Percentiles rank a stretch among this genome's conserved stretches.
These are phyloP conservation scores for Neofusicoccum cordaticola DNA, from an alignment of 2,329 filamentous ascomycete genomes.

Conservation along the genomic window DNA sequence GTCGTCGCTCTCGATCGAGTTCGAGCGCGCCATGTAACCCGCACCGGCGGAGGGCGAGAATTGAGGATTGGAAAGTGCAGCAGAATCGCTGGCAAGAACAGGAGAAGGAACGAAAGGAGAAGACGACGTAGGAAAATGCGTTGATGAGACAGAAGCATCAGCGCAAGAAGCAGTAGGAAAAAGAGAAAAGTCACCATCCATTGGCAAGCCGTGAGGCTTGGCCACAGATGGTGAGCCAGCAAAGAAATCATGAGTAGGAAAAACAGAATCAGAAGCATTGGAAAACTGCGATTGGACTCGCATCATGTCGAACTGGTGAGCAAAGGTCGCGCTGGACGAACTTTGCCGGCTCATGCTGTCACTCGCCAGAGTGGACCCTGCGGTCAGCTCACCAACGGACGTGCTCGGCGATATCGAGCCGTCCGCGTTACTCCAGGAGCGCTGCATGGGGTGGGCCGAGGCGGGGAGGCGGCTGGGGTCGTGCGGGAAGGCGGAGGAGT, in stretches of 20 bases:
- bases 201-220: constrained; percentile 18
- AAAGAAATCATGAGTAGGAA: constrained; percentile 28
- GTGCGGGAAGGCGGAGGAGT: constrained; percentile 22
- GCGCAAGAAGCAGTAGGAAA: constrained; percentile 18
- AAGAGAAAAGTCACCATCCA: constrained; percentile 15
- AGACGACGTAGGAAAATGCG: constrained; percentile 28
- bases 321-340: constrained; percentile 38
- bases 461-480: constrained; percentile 17
- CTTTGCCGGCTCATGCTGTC: constrained; percentile 47
- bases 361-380: constrained; percentile 36
- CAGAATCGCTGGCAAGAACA: constrained; percentile 25
- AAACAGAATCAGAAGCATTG: constrained; percentile 33
- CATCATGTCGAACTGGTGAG: constrained; percentile 43
- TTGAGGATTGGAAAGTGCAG: constrained; percentile 13
- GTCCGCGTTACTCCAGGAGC: constrained; percentile 31
- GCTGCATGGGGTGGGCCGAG: constrained; percentile 22
- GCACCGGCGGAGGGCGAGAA: not conserved
- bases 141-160: constrained; percentile 22
- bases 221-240: constrained; percentile 21
- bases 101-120: constrained; percentile 34
- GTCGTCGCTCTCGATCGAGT: constrained; percentile 36
- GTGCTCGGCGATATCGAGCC: constrained; percentile 36
- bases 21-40: constrained; percentile 9
- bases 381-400: constrained; percentile 36
- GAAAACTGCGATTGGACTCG: constrained; percentile 43